Conservation (phyloP, 2,329 filamentous ascomycete species). For the Paecilomyces formosus region DNA sequence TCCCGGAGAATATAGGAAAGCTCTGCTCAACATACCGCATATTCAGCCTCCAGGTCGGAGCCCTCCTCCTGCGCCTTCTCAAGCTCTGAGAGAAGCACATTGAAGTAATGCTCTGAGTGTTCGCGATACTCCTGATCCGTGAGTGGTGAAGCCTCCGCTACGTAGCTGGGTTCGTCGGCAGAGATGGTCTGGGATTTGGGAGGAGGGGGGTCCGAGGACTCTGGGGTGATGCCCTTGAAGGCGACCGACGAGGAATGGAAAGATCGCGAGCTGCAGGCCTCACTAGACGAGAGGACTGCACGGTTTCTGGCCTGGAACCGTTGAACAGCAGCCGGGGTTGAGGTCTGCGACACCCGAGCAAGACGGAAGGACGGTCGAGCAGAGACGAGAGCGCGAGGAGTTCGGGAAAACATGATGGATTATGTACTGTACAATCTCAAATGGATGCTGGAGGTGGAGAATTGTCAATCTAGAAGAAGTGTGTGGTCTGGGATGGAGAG, state of each 20-base stretch:
- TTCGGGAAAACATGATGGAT: conserved; percentile 38
- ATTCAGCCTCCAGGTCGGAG: conserved; percentile 76
- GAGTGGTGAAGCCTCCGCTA: conserved; percentile 55
- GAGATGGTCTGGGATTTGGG: conserved; percentile 35
- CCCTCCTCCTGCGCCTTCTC: conserved; percentile 70
- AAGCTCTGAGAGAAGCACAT: conserved; percentile 49
- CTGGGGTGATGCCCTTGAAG: conserved; percentile 52
- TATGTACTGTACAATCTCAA: background rate
- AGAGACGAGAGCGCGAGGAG: conserved; percentile 33
- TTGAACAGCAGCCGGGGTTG: conserved; percentile 7
- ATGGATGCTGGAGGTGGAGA: background rate
- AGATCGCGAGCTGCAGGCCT: background rate
- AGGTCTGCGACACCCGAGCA: conserved; percentile 8
- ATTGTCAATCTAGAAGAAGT: background rate
- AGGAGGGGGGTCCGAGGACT: conserved; percentile 46
- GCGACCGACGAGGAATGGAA: conserved; percentile 28
- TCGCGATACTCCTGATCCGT: conserved; percentile 67
- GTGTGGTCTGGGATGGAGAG: background rate
- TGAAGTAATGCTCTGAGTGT: conserved; percentile 67
- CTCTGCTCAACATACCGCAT: conserved; percentile 56
- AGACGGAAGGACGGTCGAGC: conserved; percentile 15
- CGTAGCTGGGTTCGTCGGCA: conserved; percentile 27
- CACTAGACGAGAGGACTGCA: background rate
- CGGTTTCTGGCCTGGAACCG: conserved; percentile 7
- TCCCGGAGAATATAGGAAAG: background rate